Evolutionary conservation across 768 basidiomycete species (phyloP).

Genomic region (Gelatoporia subvermispora): DNA sequence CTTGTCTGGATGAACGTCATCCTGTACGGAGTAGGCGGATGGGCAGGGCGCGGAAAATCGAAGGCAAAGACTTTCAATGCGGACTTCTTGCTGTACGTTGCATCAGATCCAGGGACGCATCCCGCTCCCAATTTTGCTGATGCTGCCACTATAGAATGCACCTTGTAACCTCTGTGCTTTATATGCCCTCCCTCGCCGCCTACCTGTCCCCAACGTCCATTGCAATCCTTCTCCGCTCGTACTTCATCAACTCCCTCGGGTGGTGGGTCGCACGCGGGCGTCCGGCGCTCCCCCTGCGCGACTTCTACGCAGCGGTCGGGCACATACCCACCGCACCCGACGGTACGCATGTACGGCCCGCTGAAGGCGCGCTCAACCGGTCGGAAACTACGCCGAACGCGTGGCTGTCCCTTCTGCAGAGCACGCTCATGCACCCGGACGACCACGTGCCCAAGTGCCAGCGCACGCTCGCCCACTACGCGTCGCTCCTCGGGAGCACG

Average conservation of each 20-base stretch:
- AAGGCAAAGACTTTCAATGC: conserved; percentile 34
- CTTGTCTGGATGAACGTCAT: conserved; percentile 48
- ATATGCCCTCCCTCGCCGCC: conserved; percentile 46
- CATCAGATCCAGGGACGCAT: too few species aligned
- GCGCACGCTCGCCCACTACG: conserved; percentile 43
- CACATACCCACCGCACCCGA: conserved; percentile 18
- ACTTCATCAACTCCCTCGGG: conserved; percentile 46
- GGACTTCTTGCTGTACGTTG: conserved; percentile 54
- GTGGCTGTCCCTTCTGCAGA: conserved; percentile 51
- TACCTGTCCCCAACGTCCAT: conserved; percentile 35
- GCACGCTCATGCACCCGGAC: conserved; percentile 48
- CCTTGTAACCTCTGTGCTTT: conserved; percentile 59
- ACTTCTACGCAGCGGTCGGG: conserved; percentile 36
- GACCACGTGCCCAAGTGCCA: conserved; percentile 47
- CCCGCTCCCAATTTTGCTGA: too few species aligned
- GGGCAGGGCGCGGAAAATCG: conserved; percentile 34
- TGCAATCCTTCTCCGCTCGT: conserved; percentile 50
- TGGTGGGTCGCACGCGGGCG: conserved; percentile 59
- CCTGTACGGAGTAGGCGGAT: conserved; percentile 51
- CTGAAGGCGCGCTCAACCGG: conserved; percentile 25
- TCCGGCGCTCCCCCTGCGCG: conserved; percentile 41
- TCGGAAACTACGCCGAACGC: conserved; percentile 41
- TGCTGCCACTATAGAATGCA: conserved; percentile 66
- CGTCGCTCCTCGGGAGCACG: conserved; percentile 36
- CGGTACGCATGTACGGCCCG: conserved; percentile 15